phyloP scores from a whole-genome alignment of 2,329 filamentous ascomycete species.

The Chaetomium strumarium region DNA sequence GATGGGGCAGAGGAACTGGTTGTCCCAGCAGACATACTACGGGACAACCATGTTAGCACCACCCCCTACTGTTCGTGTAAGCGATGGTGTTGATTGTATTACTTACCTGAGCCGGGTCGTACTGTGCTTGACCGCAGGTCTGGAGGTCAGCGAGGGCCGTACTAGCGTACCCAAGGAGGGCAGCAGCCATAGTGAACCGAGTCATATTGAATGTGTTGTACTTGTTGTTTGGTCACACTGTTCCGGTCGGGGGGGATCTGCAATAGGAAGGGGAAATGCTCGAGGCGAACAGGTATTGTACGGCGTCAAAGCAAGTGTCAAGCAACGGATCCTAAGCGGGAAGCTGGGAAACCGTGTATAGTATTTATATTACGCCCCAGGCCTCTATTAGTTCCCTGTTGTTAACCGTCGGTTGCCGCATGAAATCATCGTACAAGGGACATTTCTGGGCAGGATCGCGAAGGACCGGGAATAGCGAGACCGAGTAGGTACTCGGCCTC shows the following conservation, averaged over 20 bases:
- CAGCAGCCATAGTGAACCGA: constrained; percentile 12
- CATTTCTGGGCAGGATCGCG: neutral
- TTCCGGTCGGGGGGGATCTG: no score
- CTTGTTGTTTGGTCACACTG: neutral
- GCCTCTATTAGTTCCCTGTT: no score
- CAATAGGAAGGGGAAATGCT: neutral
- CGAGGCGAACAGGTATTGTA: no score
- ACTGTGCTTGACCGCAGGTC: constrained; percentile 22
- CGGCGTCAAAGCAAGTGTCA: no score
- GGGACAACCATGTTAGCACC: neutral
- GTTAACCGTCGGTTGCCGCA: no score
- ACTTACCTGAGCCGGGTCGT: constrained; percentile 24
- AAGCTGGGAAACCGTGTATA: no score
- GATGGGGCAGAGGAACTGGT: constrained; percentile 31
- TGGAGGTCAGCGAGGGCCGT: constrained; percentile 16
- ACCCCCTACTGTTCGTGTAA: neutral
- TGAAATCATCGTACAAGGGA: no score
- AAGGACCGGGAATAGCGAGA: neutral
- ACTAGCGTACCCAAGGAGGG: constrained; percentile 15
- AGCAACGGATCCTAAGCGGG: no score
- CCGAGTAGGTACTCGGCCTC: neutral
- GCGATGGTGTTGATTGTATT: neutral
- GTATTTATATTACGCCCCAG: neutral
- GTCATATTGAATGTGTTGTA: constrained; percentile 13
- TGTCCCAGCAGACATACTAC: constrained; percentile 30